Evolutionary conservation across 1,284 basidiomycete genomes (phyloP).

Genomic region (Microbotryomycetes sp.): DNA sequence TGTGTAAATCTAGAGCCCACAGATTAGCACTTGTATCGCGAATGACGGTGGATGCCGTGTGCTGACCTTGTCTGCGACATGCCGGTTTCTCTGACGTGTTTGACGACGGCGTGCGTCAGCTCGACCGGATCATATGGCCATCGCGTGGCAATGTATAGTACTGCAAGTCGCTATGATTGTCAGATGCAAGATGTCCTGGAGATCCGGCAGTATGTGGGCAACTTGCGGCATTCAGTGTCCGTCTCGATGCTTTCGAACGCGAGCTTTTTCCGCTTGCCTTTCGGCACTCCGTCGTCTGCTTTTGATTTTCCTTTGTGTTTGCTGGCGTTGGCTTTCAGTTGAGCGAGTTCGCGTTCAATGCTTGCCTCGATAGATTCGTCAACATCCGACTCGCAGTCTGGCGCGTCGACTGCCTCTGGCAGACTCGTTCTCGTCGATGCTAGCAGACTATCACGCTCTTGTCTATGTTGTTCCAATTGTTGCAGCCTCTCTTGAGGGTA

Average conservation of each 20-base stretch:
- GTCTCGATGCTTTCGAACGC: conserved; percentile 26
- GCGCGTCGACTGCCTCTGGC: not conserved
- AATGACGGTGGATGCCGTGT: no score
- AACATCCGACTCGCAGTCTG: conserved; percentile 3
- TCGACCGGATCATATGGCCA: conserved; percentile 31
- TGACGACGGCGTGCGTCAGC: conserved; percentile 20
- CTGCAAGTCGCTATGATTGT: no score
- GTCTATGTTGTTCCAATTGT: not conserved
- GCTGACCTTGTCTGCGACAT: conserved; percentile 18
- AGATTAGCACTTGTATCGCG: no score
- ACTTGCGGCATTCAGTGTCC: conserved; percentile 26
- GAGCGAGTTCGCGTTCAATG: conserved; percentile 18
- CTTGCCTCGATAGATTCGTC: conserved; percentile 21
- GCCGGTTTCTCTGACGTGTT: conserved; percentile 17
- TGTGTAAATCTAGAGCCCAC: not conserved
- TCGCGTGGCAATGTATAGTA: conserved; percentile 23
- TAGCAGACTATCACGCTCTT: no score
- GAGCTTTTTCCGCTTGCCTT: conserved; percentile 9
- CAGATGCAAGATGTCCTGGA: not conserved
- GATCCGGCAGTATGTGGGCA: not conserved
- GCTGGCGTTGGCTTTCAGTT: conserved; percentile 4
- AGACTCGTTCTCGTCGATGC: not conserved
- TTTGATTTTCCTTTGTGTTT: not conserved
- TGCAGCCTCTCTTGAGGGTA: conserved; percentile 17
- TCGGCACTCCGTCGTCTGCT: conserved; percentile 6